Evolutionary conservation across 495 filamentous ascomycete species (phyloP), one percentile per base, ranked within the genome.

Genomic region (Xylaria bambusicola): DNA sequence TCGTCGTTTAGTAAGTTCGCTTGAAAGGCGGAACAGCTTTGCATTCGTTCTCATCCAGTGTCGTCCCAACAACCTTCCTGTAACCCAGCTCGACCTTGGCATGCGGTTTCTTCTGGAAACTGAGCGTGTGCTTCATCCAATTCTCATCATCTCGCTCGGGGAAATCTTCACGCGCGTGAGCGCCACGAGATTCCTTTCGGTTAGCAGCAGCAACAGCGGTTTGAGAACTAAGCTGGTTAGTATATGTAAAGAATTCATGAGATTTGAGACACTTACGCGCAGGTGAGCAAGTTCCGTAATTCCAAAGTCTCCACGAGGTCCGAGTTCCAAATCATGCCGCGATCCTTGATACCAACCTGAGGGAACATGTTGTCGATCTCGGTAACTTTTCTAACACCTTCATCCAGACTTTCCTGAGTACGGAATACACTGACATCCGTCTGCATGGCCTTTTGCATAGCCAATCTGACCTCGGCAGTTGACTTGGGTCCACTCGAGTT

Each of bases 321-420:
- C 36, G 89, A 91, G 85, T 98, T 98, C 93, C 93, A 98, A 80
- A 98, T 97, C 94, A 98, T 97, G 85, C 90, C 93, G 70, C 93
- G 88, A 74, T 98, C 93, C 83, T 95, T 96, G 75, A 89, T 96
- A 67, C 90, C 90, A 61, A 97, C 85, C 71, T 96, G 84, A 52
- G 72, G 64, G 78, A 89, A 98, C 62, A 79, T 85, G 68, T 84
- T 74, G 73, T 98, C 94, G 65, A 97, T 88, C 61, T 88, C 82
- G 66, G 76, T 84, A 66, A 98, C 89, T 75, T 84, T 88, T 68
- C 77, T 72, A 41, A 94, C 89, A 80, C 93, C 93, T 71, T 94
- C 89, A 60, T 96, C 92, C 62, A 84, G 75, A 62, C 82, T 87
- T 76, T 93, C 89, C 74, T 97, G 92, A 48, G 92, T 98, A 71